phyloP scores from a whole-genome alignment of 345 rosid genomes.

The Excoecaria agallocha region DNA sequence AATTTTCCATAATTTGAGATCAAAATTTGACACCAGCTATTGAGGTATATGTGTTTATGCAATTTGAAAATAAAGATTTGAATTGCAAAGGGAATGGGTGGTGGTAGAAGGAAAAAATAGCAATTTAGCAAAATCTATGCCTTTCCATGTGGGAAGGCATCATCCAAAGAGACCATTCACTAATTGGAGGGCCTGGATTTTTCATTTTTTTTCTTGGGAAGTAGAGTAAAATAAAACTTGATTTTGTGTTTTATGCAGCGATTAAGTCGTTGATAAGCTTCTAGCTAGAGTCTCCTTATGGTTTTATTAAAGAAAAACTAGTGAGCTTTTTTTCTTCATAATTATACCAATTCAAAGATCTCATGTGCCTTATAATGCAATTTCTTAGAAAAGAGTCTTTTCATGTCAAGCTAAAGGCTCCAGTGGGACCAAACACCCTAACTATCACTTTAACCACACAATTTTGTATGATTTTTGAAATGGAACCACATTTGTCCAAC shows the following conservation, averaged over 20 bases:
- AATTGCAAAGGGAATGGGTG: constrained; percentile 39
- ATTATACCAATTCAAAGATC: neutral
- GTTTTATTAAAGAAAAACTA: neutral
- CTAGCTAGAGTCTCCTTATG: neutral
- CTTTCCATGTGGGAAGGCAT: constrained; percentile 59
- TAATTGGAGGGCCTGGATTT: constrained; percentile 93
- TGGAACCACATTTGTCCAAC: neutral
- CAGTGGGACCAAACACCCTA: constrained; percentile 10
- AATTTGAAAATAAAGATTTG: neutral
- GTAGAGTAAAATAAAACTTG: no score
- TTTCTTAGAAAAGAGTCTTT: constrained; percentile 20
- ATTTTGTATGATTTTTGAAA: neutral
- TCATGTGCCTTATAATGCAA: neutral
- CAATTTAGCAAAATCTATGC: constrained; percentile 66
- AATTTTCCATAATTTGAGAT: neutral
- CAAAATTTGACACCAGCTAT: neutral
- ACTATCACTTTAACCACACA: constrained; percentile 12
- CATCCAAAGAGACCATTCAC: constrained; percentile 61
- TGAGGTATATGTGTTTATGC: constrained; percentile 11
- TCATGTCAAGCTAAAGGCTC: constrained; percentile 61
- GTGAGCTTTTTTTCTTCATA: neutral
- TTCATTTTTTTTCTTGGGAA: no score
- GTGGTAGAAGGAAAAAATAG: constrained; percentile 57
- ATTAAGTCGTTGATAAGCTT: neutral
- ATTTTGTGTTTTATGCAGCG: no score